Conservation (phyloP, 495 filamentous ascomycete genomes). For the Podospora anserina region DNA sequence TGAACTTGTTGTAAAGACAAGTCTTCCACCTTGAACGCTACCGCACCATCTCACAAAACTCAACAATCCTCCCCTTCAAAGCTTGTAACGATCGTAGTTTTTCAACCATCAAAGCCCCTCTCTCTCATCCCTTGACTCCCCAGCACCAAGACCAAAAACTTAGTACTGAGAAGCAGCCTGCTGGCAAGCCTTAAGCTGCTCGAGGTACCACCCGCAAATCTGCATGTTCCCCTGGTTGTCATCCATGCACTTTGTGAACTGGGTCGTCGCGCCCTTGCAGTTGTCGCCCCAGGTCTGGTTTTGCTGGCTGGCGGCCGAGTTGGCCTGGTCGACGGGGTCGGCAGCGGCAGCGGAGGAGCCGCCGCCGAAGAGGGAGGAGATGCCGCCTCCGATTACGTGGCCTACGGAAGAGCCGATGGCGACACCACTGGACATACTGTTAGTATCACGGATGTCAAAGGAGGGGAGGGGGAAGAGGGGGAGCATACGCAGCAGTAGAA, state of each 20-base stretch:
- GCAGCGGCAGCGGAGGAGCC: slow-evolving; percentile 64
- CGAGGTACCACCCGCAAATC: slow-evolving; percentile 96
- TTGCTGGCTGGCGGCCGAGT: slow-evolving; percentile 24
- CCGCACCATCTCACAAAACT: background rate
- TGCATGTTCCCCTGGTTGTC: slow-evolving; percentile 89
- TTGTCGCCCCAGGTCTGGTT: slow-evolving; percentile 58
- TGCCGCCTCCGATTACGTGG: slow-evolving; percentile 88
- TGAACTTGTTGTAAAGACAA: background rate
- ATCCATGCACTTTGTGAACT: slow-evolving; percentile 93
- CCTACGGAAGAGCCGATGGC: slow-evolving; percentile 93
- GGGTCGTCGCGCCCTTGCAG: slow-evolving; percentile 75
- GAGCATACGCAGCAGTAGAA: slow-evolving; percentile 74
- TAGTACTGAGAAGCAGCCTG: slow-evolving; percentile 83
- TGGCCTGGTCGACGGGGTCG: slow-evolving; percentile 45
- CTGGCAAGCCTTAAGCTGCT: slow-evolving; percentile 83
- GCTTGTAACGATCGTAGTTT: background rate
- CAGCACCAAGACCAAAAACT: background rate
- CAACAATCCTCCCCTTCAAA: background rate
- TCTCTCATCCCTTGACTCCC: background rate
- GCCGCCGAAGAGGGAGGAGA: slow-evolving; percentile 77
- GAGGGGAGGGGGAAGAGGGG: slow-evolving; percentile 10
- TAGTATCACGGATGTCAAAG: slow-evolving; percentile 10
- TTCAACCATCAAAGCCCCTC: background rate
- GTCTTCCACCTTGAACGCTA: background rate
- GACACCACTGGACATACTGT: slow-evolving; percentile 67